Evolutionary conservation across 306 rosid species (phyloP).

Genomic region (Ceratonia siliqua): DNA sequence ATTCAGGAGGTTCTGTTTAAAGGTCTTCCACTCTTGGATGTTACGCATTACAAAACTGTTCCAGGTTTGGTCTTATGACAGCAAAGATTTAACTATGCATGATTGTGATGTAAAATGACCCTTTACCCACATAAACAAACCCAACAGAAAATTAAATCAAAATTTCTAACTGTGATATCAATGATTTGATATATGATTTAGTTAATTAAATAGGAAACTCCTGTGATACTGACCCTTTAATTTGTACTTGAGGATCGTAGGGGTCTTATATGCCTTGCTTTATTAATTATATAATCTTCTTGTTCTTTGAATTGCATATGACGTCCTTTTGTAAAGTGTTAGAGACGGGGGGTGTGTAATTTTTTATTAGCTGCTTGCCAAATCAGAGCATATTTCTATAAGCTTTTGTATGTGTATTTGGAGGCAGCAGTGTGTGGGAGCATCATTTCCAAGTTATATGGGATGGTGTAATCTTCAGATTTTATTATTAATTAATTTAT

Average conservation of each 20-base stretch:
- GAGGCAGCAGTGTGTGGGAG: slow-evolving; percentile 55
- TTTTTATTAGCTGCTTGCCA: slow-evolving; percentile 28
- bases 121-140: background rate
- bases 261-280: background rate
- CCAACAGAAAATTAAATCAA: background rate
- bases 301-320: slow-evolving; percentile 22
- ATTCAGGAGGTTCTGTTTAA: slow-evolving; percentile 26
- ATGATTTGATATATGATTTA: slow-evolving; percentile 2
- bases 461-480: slow-evolving; percentile 42
- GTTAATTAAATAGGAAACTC: background rate
- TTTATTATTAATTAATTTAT: slow-evolving; percentile 28
- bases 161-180: background rate
- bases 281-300: background rate
- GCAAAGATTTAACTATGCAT: slow-evolving; percentile 22
- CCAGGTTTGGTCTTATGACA: slow-evolving; percentile 38
- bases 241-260: background rate
- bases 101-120: slow-evolving; percentile 25
- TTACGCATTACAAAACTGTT: slow-evolving; percentile 38
- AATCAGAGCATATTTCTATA: slow-evolving; percentile 38
- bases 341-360: slow-evolving; percentile 33
- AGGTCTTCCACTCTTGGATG: slow-evolving; percentile 37
- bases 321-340: slow-evolving; percentile 27
- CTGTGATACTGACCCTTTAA: background rate
- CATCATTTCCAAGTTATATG: slow-evolving; percentile 64
- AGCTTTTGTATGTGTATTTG: slow-evolving; percentile 53